phyloP scores from a whole-genome alignment of 108 stramenopile genomes.

The Parietichytrium sp. region DNA sequence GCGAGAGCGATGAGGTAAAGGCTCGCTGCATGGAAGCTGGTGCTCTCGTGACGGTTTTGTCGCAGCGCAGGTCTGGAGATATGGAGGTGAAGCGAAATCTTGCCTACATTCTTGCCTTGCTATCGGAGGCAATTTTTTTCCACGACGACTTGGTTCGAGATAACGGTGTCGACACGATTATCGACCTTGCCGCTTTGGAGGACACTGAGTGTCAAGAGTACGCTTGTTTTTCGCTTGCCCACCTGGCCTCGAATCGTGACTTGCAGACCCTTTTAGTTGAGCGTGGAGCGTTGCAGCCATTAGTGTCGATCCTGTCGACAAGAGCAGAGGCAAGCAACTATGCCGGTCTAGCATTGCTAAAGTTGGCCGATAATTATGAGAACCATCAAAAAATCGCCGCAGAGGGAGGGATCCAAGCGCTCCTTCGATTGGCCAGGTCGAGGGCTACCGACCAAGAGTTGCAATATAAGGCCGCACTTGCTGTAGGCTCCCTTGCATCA shows the following conservation, averaged over 20 bases:
- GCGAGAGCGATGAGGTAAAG: slow-evolving; percentile 66
- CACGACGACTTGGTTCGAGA: slow-evolving; percentile 61
- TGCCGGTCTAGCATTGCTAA: slow-evolving; percentile 79
- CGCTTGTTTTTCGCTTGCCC: slow-evolving; percentile 72
- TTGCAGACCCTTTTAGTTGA: slow-evolving; percentile 69
- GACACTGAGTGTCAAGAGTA: slow-evolving; percentile 76
- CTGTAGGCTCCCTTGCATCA: slow-evolving; percentile 67
- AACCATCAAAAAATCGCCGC: slow-evolving; percentile 77
- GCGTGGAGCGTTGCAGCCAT: slow-evolving; percentile 69
- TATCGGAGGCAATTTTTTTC: slow-evolving; percentile 67
- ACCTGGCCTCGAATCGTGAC: slow-evolving; percentile 71
- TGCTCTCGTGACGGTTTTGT: slow-evolving; percentile 56
- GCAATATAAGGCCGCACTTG: slow-evolving; percentile 72
- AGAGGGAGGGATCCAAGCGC: slow-evolving; percentile 77
- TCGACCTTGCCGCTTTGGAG: slow-evolving; percentile 67
- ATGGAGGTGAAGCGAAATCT: slow-evolving; percentile 72
- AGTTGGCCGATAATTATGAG: slow-evolving; percentile 80
- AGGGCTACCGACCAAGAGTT: slow-evolving; percentile 69
- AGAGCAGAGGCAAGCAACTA: slow-evolving; percentile 75
- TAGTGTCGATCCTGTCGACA: slow-evolving; percentile 73
- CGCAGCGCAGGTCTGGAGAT: slow-evolving; percentile 56
- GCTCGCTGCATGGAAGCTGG: slow-evolving; percentile 63
- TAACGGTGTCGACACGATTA: slow-evolving; percentile 64
- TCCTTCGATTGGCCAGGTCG: slow-evolving; percentile 67
- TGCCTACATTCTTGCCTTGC: slow-evolving; percentile 69